Evolutionary conservation across 768 basidiomycete genomes (phyloP).

Genomic region (Amanita polypyramis): DNA sequence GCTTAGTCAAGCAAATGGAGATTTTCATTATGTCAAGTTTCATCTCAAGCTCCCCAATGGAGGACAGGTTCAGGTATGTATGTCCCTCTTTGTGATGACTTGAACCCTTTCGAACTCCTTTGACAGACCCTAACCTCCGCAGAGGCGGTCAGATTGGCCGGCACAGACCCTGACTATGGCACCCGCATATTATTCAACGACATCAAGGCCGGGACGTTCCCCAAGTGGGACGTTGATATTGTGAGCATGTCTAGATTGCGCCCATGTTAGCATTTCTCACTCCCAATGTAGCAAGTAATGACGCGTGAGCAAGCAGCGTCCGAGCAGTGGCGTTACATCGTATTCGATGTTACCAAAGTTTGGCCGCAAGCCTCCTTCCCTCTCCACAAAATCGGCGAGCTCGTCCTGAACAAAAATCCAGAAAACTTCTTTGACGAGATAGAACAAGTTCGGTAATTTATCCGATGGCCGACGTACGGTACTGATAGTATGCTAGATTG

Average conservation of each 20-base stretch:
- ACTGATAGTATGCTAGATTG: slow-evolving; percentile 29
- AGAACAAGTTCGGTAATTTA: slow-evolving; percentile 53
- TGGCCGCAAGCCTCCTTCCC: slow-evolving; percentile 82
- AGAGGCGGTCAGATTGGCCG: slow-evolving; percentile 55
- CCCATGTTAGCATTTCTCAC: too few relatives aligned
- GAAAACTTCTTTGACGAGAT: slow-evolving; percentile 92
- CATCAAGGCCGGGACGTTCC: slow-evolving; percentile 73
- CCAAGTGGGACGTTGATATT: slow-evolving; percentile 83
- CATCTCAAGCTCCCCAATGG: slow-evolving; percentile 74
- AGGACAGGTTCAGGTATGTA: slow-evolving; percentile 66
- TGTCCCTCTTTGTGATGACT: not conserved
- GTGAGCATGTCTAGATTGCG: slow-evolving; percentile 19
- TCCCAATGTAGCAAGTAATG: too few relatives aligned
- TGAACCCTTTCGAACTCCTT: slow-evolving; percentile 1
- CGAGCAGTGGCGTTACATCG: slow-evolving; percentile 42
- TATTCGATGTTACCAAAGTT: slow-evolving; percentile 85
- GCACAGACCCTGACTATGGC: slow-evolving; percentile 79
- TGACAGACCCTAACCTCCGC: slow-evolving; percentile 59
- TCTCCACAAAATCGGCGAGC: slow-evolving; percentile 55
- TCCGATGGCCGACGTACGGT: slow-evolving; percentile 15
- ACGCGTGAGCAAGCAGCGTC: too few relatives aligned
- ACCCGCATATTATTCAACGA: slow-evolving; percentile 68
- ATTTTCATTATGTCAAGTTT: slow-evolving; percentile 80
- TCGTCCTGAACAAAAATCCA: slow-evolving; percentile 46
- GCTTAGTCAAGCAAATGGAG: slow-evolving; percentile 75